Conservation (phyloP, 176 grass and related monocot genomes). For the Pontederia paniculata region DNA sequence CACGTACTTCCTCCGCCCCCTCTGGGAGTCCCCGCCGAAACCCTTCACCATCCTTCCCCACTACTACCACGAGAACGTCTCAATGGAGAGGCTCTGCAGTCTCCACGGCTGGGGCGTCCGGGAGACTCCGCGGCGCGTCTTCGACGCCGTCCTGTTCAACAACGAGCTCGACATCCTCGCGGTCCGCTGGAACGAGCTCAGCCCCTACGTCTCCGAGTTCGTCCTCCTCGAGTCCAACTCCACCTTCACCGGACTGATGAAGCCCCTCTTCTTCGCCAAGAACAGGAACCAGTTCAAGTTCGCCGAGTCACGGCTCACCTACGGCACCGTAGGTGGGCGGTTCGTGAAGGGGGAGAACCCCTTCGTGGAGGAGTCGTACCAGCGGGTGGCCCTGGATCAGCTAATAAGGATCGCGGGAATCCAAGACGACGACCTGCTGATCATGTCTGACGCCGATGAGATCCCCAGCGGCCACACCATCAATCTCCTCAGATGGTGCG, state of each 20-base stretch:
- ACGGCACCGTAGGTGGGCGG: slow-evolving; percentile 63
- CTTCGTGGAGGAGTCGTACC: slow-evolving; percentile 91
- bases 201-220: slow-evolving; percentile 84
- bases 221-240: slow-evolving; percentile 91
- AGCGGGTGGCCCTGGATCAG: slow-evolving; percentile 82
- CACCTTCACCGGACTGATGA: slow-evolving; percentile 65
- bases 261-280: slow-evolving; percentile 58
- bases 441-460: slow-evolving; percentile 97
- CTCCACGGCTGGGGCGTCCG: slow-evolving; percentile 76
- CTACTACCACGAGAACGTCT: slow-evolving; percentile 82
- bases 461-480: slow-evolving; percentile 84
- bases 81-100: slow-evolving; percentile 70
- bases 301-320: slow-evolving; percentile 58
- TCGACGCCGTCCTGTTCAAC: slow-evolving; percentile 89
- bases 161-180: slow-evolving; percentile 89
- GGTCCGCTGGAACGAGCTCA: slow-evolving; percentile 87
- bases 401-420: slow-evolving; percentile 67
- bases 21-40: slow-evolving; percentile 91
- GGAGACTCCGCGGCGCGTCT: slow-evolving; percentile 66
- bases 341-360: slow-evolving; percentile 90
- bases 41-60: slow-evolving; percentile 67
- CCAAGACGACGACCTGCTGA: slow-evolving; percentile 70
- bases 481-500: slow-evolving; percentile 80
- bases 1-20: slow-evolving; percentile 87
- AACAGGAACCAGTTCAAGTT: slow-evolving; percentile 56